These are phyloP conservation scores for Schoenoplectus triqueter DNA, from an alignment of 202 grass and related monocot species.

Conservation along the genomic window DNA sequence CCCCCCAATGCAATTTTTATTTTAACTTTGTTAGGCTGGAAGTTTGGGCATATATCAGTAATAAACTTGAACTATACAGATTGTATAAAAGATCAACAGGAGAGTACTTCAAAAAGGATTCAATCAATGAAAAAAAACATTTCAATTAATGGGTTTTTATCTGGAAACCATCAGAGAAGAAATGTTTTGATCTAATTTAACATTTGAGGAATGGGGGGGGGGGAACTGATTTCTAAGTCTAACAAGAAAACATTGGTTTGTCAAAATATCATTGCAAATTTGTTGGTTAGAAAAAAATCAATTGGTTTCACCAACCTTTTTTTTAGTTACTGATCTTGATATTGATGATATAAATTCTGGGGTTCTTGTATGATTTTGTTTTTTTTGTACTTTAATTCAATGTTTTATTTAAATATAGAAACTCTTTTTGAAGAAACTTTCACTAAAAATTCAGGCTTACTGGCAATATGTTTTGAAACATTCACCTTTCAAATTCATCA, in stretches of 20 bases:
- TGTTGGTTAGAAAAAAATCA: slow-evolving; percentile 1
- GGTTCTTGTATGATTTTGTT: neutral
- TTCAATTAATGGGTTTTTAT: neutral
- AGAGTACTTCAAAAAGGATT: neutral
- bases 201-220: neutral
- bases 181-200: neutral
- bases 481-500: neutral
- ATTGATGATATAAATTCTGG: neutral
- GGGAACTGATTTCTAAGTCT: neutral
- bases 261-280: neutral
- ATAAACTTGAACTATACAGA: neutral
- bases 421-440: neutral
- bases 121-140: neutral
- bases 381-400: neutral
- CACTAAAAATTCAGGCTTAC: neutral
- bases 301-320: neutral
- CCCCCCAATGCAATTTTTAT: neutral
- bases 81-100: neutral
- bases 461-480: neutral
- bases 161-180: neutral
- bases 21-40: neutral
- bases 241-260: neutral
- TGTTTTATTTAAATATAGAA: neutral
- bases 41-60: neutral
- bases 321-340: neutral